A percentile compares a stretch with the other conserved stretches of the same genome.
phyloP scores from a whole-genome alignment of 495 filamentous ascomycete species.

The Penicillium longicatenatum region DNA sequence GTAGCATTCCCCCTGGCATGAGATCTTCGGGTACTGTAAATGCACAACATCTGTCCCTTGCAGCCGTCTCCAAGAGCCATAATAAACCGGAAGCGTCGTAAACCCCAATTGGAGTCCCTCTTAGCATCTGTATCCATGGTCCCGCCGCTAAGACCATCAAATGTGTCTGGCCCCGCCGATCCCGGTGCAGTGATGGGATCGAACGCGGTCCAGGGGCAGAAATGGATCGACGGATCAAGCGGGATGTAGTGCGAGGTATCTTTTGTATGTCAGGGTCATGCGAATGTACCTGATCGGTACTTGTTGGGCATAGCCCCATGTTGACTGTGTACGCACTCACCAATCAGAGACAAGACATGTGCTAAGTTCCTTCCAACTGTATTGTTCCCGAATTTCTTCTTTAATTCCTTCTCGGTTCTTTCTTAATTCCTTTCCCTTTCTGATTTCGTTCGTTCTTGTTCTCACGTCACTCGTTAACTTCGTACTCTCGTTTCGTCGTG shows the following conservation, averaged over 20 bases:
- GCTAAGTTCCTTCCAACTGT: background rate
- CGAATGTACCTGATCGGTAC: background rate
- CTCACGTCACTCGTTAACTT: background rate
- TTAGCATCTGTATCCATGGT: no score
- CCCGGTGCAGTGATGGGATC: background rate
- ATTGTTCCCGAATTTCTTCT: background rate
- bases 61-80: background rate
- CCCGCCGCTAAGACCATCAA: background rate
- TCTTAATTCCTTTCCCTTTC: background rate
- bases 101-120: background rate
- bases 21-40: background rate
- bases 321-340: background rate
- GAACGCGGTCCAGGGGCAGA: background rate
- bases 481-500: background rate
- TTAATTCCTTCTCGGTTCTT: no score
- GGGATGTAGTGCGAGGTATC: background rate
- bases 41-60: constrained; percentile 1
- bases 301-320: background rate
- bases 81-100: background rate
- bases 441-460: background rate
- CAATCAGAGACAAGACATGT: constrained; percentile 1
- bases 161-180: constrained; percentile 4
- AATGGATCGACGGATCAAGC: constrained; percentile 1
- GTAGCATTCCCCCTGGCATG: constrained; percentile 11
- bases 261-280: background rate